These are phyloP conservation scores for Silybum marianum DNA, from an alignment of 129 eudicot species.

Conservation along the genomic window DNA sequence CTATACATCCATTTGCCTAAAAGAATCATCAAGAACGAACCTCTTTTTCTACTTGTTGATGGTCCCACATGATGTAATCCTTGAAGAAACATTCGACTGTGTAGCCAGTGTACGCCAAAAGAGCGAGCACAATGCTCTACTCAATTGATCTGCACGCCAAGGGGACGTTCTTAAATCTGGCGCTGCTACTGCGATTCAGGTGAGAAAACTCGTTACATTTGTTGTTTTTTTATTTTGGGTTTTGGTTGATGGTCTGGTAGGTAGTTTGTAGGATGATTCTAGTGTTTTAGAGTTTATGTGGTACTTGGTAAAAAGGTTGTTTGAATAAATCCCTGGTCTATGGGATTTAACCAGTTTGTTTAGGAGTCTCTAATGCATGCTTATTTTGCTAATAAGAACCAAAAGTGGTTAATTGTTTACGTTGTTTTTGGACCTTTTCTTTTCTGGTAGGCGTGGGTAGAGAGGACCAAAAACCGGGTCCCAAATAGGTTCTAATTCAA, in stretches of 20 bases:
- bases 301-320: neutral
- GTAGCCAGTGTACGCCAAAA: neutral
- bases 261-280: neutral
- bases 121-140: neutral
- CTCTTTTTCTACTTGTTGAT: neutral
- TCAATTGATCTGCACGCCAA: neutral
- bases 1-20: neutral
- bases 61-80: neutral
- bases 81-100: neutral
- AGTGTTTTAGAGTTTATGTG: neutral
- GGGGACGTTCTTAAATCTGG: neutral
- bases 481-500: no score
- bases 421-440: neutral
- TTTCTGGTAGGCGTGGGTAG: no score
- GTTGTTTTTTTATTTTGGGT: neutral
- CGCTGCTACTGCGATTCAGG: neutral
- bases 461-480: no score
- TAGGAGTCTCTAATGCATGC: neutral
- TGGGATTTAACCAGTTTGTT: neutral
- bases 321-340: neutral
- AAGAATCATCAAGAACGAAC: neutral
- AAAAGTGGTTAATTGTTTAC: neutral
- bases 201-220: neutral
- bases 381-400: neutral
- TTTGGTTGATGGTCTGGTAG: constrained; percentile 1